Evolutionary conservation across 2,329 filamentous ascomycete species (phyloP).

Genomic region (Fusarium zealandicum): DNA sequence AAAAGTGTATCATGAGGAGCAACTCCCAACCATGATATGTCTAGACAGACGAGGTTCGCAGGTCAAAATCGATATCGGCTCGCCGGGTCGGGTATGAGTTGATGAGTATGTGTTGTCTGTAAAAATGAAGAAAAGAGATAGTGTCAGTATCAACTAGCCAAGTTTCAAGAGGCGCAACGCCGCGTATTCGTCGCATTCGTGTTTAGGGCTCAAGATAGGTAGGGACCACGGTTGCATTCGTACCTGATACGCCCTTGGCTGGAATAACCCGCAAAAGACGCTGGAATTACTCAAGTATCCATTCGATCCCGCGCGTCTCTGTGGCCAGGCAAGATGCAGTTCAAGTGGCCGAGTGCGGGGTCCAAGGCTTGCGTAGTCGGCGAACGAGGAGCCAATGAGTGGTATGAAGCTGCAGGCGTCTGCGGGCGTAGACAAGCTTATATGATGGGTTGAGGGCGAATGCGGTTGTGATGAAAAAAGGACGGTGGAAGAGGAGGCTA

Average conservation of each 20-base stretch:
- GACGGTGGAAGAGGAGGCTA: conserved; percentile 12
- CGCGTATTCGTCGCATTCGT: neutral
- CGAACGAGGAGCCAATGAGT: conserved; percentile 30
- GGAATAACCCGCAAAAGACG: conserved; percentile 21
- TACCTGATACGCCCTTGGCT: conserved; percentile 20
- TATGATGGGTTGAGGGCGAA: neutral
- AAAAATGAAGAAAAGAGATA: conserved; percentile 1
- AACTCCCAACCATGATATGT: conserved; percentile 8
- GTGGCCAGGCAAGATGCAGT: conserved; percentile 19
- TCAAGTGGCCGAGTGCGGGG: conserved; percentile 32
- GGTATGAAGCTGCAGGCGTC: conserved; percentile 17
- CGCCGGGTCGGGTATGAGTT: neutral
- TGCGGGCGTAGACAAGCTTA: neutral
- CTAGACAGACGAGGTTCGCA: conserved; percentile 4
- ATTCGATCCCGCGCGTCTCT: conserved; percentile 21
- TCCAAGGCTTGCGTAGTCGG: conserved; percentile 16
- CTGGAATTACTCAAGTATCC: conserved; percentile 25
- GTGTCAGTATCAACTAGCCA: conserved; percentile 11
- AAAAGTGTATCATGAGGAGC: conserved; percentile 6
- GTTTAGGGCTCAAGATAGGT: neutral
- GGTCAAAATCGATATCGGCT: neutral
- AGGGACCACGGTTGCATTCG: conserved; percentile 16
- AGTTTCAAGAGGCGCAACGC: neutral
- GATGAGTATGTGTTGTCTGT: conserved; percentile 2
- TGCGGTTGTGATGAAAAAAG: conserved; percentile 5